A percentile compares a stretch with the other conserved stretches of the same genome.
Evolutionary conservation across 352 stramenopile genomes (phyloP).

Genomic region (Phytophthora syringae): DNA sequence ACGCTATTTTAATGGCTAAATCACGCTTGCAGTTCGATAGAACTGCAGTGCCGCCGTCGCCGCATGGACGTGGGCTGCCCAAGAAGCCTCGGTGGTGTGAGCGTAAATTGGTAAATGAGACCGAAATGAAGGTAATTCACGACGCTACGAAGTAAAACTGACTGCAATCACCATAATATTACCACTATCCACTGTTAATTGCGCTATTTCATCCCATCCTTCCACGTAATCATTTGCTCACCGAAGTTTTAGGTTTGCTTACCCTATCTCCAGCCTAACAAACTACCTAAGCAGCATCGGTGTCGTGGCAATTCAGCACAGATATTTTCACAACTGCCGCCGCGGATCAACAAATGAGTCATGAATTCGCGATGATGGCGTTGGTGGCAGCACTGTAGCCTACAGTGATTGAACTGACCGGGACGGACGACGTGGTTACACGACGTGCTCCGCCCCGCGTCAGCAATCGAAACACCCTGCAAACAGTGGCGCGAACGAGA

Average conservation of each 20-base stretch:
- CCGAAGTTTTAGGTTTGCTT: no score
- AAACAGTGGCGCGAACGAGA: not conserved
- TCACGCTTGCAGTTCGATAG: constrained; percentile 3
- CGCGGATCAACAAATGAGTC: no score
- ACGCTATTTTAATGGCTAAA: constrained; percentile 11
- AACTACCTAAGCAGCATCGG: no score
- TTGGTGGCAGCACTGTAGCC: no score
- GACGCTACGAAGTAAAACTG: constrained; percentile 9
- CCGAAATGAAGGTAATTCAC: constrained; percentile 3
- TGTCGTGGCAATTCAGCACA: no score
- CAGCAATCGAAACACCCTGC: not conserved
- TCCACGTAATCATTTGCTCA: constrained; percentile 9
- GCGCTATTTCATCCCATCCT: constrained; percentile 4
- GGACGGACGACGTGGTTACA: no score
- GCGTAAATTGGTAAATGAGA: no score
- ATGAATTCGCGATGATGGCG: no score
- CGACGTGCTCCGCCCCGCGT: not conserved
- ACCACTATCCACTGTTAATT: constrained; percentile 5
- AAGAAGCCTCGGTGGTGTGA: no score
- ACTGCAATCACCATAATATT: constrained; percentile 5
- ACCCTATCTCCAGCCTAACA: no score
- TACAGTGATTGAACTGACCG: no score
- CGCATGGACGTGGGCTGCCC: constrained; percentile 4
- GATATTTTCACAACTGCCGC: no score
- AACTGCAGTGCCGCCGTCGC: not conserved